phyloP scores from a whole-genome alignment of 139 green algal genomes.

The Coelastrella sp. region DNA sequence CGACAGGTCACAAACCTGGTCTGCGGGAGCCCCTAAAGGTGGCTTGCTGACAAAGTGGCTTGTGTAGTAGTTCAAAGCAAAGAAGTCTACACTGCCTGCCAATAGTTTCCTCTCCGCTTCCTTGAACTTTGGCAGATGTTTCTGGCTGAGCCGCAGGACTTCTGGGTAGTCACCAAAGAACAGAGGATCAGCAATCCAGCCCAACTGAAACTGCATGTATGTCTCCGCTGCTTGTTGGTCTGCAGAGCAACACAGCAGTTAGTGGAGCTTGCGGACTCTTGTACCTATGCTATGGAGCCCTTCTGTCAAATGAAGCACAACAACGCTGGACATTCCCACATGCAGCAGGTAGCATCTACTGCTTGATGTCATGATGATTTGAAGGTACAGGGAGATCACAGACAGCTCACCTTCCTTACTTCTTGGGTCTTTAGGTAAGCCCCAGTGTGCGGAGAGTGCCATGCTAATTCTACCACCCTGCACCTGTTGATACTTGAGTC shows the following conservation, averaged over 20 bases:
- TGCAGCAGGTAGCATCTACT: background rate
- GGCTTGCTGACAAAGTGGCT: slow-evolving; percentile 45
- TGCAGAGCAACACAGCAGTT: too few species aligned
- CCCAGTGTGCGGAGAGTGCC: slow-evolving; percentile 44
- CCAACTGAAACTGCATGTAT: slow-evolving; percentile 55
- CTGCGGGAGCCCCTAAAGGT: slow-evolving; percentile 28
- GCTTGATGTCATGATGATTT: too few species aligned
- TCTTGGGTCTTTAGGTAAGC: slow-evolving; percentile 18
- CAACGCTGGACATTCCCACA: background rate
- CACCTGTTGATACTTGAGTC: slow-evolving; percentile 39
- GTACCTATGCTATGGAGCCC: too few species aligned
- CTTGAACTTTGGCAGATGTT: slow-evolving; percentile 58
- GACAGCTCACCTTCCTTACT: slow-evolving; percentile 13
- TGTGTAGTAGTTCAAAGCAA: slow-evolving; percentile 65
- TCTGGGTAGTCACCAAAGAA: slow-evolving; percentile 62
- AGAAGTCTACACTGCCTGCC: slow-evolving; percentile 55
- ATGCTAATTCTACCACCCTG: slow-evolving; percentile 45
- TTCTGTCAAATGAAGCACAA: background rate
- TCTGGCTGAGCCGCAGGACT: slow-evolving; percentile 46
- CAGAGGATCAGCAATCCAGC: slow-evolving; percentile 62
- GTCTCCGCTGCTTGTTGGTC: slow-evolving; percentile 26
- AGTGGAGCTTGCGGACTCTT: too few species aligned
- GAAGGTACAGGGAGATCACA: background rate
- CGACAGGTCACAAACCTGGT: too few species aligned
- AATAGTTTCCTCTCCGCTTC: slow-evolving; percentile 40